Percentiles rank a stretch among this genome's conserved stretches.
Evolutionary conservation across 164 flowering plant genomes (phyloP).

Genomic region (Liriodendron chinense): DNA sequence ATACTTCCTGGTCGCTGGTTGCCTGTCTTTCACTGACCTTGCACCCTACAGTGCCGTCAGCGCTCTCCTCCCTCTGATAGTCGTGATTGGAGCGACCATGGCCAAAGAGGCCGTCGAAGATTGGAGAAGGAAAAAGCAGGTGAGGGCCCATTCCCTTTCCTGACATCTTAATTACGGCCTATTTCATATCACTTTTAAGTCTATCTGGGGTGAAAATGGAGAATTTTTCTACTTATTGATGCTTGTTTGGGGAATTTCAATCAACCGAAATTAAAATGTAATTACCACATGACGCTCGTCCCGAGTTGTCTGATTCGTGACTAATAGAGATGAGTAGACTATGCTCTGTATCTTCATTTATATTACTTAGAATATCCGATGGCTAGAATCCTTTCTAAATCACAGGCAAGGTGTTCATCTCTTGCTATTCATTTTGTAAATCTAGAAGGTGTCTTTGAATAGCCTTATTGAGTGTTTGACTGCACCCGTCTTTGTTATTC

Average conservation of each 20-base stretch:
- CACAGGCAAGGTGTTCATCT: neutral
- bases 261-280: too few relatives aligned
- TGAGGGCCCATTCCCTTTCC: constrained; percentile 14
- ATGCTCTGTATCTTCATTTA: too few relatives aligned
- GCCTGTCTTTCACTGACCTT: constrained; percentile 62
- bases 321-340: too few relatives aligned
- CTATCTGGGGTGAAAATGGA: neutral
- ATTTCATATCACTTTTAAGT: neutral
- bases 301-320: too few relatives aligned
- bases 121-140: constrained; percentile 72
- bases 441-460: neutral
- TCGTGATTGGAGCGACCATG: constrained; percentile 74
- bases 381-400: neutral
- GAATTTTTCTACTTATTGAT: too few relatives aligned
- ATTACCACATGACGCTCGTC: too few relatives aligned
- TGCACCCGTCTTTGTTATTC: neutral
- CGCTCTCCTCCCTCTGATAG: constrained; percentile 55
- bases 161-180: neutral
- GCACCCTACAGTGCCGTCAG: constrained; percentile 66
- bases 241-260: too few relatives aligned
- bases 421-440: neutral
- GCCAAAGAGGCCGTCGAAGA: constrained; percentile 77
- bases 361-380: neutral
- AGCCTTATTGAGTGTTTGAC: neutral
- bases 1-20: constrained; percentile 58